Evolutionary conservation across 2,329 filamentous ascomycete species (phyloP).

Genomic region (Colletotrichum lini): DNA sequence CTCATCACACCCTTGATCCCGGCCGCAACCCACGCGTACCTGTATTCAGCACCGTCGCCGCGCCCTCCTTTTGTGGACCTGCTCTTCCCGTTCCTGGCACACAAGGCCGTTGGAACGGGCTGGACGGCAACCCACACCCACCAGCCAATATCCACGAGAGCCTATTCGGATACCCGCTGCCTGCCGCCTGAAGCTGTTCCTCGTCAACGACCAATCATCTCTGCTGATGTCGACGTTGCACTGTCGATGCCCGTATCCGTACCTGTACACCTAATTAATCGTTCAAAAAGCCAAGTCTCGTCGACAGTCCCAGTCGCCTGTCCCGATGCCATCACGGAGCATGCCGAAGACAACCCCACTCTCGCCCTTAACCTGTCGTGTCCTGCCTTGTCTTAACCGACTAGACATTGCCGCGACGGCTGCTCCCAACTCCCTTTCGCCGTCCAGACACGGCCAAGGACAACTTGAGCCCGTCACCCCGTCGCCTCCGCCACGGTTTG

Average conservation of each 20-base stretch:
- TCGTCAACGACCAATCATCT: slow-evolving; percentile 2
- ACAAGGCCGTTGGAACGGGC: slow-evolving; percentile 32
- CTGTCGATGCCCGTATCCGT: neutral
- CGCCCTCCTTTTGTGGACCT: slow-evolving; percentile 33
- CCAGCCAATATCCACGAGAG: slow-evolving; percentile 24
- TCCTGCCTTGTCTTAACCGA: neutral
- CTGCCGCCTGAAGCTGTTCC: neutral
- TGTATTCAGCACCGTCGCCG: slow-evolving; percentile 4
- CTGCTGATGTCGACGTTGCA: neutral
- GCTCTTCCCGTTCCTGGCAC: slow-evolving; percentile 26
- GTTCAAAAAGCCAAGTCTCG: slow-evolving; percentile 24
- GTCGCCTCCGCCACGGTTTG: slow-evolving; percentile 33
- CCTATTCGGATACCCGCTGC: slow-evolving; percentile 28
- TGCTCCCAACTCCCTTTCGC: no score
- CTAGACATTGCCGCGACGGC: no score
- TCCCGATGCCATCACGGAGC: slow-evolving; percentile 6
- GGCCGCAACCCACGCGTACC: slow-evolving; percentile 20
- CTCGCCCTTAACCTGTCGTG: neutral
- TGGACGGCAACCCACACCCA: slow-evolving; percentile 23
- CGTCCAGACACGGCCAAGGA: neutral
- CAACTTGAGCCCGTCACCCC: slow-evolving; percentile 5
- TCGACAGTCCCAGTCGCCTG: neutral
- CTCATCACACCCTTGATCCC: slow-evolving; percentile 9
- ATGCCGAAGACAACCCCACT: slow-evolving; percentile 1
- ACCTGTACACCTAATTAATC: slow-evolving; percentile 13